Evolutionary conservation across 2,329 filamentous ascomycete species (phyloP).

Genomic region (Colletotrichum sp.): DNA sequence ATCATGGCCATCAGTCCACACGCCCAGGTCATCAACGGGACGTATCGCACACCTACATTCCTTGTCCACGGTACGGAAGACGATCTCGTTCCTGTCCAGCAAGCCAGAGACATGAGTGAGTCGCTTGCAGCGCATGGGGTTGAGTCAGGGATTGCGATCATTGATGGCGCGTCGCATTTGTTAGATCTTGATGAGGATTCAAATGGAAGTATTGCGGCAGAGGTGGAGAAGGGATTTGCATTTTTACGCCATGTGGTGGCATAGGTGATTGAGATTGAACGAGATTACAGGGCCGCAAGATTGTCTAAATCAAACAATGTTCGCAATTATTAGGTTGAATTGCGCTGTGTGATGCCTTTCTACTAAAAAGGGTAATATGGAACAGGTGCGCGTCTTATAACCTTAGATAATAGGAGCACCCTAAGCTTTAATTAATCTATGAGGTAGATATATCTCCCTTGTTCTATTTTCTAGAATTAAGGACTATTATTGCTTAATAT

Average conservation of each 20-base stretch:
- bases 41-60: conserved; percentile 37
- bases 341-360: too few species aligned
- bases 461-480: too few species aligned
- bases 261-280: neutral
- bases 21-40: conserved; percentile 32
- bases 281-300: neutral
- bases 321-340: too few species aligned
- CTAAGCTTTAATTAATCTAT: too few species aligned
- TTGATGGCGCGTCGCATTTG: neutral
- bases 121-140: neutral
- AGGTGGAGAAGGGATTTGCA: neutral
- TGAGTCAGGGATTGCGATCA: neutral
- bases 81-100: conserved; percentile 37
- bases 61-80: conserved; percentile 34
- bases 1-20: conserved; percentile 31
- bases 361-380: too few species aligned
- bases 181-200: neutral
- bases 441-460: too few species aligned
- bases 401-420: too few species aligned
- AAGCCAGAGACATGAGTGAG: conserved; percentile 16
- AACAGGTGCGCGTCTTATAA: too few species aligned
- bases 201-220: neutral
- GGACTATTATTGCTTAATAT: too few species aligned
- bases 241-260: neutral
- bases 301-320: neutral